phyloP scores from a whole-genome alignment of 148 eudicot species.

The Rhododendron simsii region DNA sequence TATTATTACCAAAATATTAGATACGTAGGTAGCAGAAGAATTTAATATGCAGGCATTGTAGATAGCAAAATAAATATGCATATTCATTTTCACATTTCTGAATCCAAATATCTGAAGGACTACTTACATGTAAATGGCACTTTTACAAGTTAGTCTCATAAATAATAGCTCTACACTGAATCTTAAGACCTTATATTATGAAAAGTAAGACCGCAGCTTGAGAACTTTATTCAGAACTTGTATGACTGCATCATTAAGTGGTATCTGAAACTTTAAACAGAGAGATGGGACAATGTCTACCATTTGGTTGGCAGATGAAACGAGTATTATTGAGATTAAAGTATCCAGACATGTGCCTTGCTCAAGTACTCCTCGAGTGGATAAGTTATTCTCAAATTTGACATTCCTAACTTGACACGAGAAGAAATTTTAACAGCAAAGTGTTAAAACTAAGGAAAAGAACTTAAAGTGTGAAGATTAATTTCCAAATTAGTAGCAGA shows the following conservation, averaged over 20 bases:
- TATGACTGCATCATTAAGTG: background rate
- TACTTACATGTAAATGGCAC: background rate
- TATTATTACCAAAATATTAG: slow-evolving; percentile 10
- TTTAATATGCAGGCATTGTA: background rate
- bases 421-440: background rate
- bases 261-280: background rate
- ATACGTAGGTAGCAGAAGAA: background rate
- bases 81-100: background rate
- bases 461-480: background rate
- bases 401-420: background rate
- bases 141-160: background rate
- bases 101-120: background rate
- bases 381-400: slow-evolving; percentile 47
- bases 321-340: slow-evolving; percentile 80
- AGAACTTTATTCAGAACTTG: background rate
- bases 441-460: background rate
- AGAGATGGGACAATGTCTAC: slow-evolving; percentile 23
- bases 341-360: slow-evolving; percentile 95
- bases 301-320: slow-evolving; percentile 93
- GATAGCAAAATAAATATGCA: background rate
- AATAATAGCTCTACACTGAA: background rate
- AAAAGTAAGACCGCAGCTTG: background rate
- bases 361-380: slow-evolving; percentile 81
- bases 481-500: background rate
- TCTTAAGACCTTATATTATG: too few species aligned